Conservation (phyloP, 805 yeast genomes). For the Wickerhamomyces hampshirensis region DNA sequence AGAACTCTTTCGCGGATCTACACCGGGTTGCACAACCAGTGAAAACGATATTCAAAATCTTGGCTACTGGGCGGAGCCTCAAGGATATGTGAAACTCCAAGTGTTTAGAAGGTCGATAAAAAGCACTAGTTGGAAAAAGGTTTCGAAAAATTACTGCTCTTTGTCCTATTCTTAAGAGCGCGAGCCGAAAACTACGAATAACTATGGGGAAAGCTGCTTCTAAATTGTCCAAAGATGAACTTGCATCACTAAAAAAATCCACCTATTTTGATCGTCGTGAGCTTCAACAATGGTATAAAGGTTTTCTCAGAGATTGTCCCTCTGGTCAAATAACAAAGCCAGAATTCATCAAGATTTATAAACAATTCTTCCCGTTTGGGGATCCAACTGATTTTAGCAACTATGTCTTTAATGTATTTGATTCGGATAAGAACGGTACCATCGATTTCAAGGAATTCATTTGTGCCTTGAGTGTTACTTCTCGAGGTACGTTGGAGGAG, state of each 20-base stretch:
- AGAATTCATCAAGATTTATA: constrained; percentile 87
- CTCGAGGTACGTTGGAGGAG: constrained; percentile 81
- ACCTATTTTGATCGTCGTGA: constrained; percentile 93
- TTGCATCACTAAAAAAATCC: constrained; percentile 72
- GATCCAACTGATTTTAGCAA: constrained; percentile 91
- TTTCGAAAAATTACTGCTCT: too few relatives aligned
- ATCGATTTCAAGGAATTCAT: constrained; percentile 93
- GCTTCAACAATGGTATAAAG: constrained; percentile 97
- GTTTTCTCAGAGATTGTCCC: constrained; percentile 91
- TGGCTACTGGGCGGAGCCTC: too few relatives aligned
- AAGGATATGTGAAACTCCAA: too few relatives aligned
- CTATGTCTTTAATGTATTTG: constrained; percentile 85
- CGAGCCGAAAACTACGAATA: neutral
- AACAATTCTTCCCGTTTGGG: constrained; percentile 97
- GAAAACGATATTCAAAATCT: too few relatives aligned
- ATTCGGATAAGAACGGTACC: constrained; percentile 70
- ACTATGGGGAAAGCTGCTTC: constrained; percentile 93
- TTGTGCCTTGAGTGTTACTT: constrained; percentile 77
- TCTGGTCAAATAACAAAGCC: constrained; percentile 80
- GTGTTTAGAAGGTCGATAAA: too few relatives aligned
- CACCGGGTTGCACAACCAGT: too few relatives aligned
- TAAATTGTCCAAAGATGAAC: constrained; percentile 85
- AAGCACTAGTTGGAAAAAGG: too few relatives aligned
- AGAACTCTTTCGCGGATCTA: too few relatives aligned
- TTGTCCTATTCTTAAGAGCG: too few relatives aligned